A percentile compares a stretch with the other conserved stretches of the same genome.
Conservation (phyloP, 2,329 filamentous ascomycete genomes). For the Cordyceps sp. region DNA sequence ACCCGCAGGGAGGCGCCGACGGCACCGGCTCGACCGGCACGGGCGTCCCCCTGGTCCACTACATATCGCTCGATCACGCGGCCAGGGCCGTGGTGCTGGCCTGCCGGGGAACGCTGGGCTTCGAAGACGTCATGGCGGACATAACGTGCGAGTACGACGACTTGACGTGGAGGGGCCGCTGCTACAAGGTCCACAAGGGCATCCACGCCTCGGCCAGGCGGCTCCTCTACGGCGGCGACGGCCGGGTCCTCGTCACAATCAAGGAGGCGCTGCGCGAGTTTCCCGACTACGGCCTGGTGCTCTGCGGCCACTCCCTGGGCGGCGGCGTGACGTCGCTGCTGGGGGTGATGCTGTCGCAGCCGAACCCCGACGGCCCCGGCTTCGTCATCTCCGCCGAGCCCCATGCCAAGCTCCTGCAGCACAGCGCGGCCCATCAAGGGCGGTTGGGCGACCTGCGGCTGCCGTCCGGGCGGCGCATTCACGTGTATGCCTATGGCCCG, state of each 20-base stretch:
- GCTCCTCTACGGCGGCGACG: constrained; percentile 50
- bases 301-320: constrained; percentile 54
- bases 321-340: constrained; percentile 54
- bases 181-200: constrained; percentile 58
- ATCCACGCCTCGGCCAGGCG: constrained; percentile 55
- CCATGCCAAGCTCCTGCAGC: constrained; percentile 22
- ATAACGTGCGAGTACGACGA: constrained; percentile 61
- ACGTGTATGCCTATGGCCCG: constrained; percentile 66
- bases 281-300: constrained; percentile 50
- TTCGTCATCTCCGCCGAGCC: constrained; percentile 44
- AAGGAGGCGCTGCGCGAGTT: constrained; percentile 49
- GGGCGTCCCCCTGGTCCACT: constrained; percentile 56
- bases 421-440: constrained; percentile 9
- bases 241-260: constrained; percentile 48
- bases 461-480: constrained; percentile 52
- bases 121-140: constrained; percentile 57
- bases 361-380: constrained; percentile 32
- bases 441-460: constrained; percentile 28
- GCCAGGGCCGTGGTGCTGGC: constrained; percentile 58
- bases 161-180: constrained; percentile 42
- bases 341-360: constrained; percentile 54
- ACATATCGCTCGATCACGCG: constrained; percentile 54
- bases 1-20: constrained; percentile 50
- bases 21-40: constrained; percentile 46
- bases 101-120: constrained; percentile 54